These are phyloP conservation scores for Pythium rhizo-oryzae DNA, from an alignment of 352 stramenopile species.

Conservation along the genomic window DNA sequence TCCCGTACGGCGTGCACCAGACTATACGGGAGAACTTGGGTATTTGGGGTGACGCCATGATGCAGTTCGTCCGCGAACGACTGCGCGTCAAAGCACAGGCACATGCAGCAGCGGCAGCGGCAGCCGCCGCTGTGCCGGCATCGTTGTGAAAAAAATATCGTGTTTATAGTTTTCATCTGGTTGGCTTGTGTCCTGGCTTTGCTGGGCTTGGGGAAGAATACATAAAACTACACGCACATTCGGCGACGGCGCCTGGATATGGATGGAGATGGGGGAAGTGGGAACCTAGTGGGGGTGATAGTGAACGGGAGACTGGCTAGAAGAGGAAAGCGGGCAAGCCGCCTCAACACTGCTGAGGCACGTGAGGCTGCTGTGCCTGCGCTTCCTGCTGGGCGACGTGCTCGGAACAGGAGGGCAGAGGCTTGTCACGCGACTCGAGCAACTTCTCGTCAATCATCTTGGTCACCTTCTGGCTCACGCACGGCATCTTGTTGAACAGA, in stretches of 20 bases:
- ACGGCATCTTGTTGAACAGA: slow-evolving; percentile 65
- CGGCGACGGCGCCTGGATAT: slow-evolving; percentile 2
- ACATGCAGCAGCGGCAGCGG: neutral
- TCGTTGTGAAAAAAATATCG: neutral
- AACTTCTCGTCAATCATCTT: slow-evolving; percentile 58
- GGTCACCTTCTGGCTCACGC: slow-evolving; percentile 66
- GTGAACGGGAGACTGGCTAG: neutral
- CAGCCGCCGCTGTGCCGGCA: neutral
- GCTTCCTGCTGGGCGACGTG: neutral
- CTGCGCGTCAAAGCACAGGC: slow-evolving; percentile 18
- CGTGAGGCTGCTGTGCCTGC: slow-evolving; percentile 9
- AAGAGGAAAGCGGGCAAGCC: neutral
- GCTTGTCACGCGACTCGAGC: slow-evolving; percentile 25
- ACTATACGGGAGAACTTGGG: slow-evolving; percentile 45
- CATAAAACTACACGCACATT: slow-evolving; percentile 23
- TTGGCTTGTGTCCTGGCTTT: neutral
- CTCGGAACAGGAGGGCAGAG: slow-evolving; percentile 6
- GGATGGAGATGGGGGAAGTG: neutral
- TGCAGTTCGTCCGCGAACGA: slow-evolving; percentile 42
- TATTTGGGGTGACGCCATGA: slow-evolving; percentile 54
- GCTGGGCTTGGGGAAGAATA: neutral
- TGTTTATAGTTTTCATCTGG: slow-evolving; percentile 19
- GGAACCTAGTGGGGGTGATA: slow-evolving; percentile 13
- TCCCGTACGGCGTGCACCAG: slow-evolving; percentile 35
- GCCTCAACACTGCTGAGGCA: slow-evolving; percentile 21